A percentile compares a stretch with the other conserved stretches of the same genome.
phyloP scores from a whole-genome alignment of 202 grass and related monocot species.

The Dendrocalamus latiflorus region DNA sequence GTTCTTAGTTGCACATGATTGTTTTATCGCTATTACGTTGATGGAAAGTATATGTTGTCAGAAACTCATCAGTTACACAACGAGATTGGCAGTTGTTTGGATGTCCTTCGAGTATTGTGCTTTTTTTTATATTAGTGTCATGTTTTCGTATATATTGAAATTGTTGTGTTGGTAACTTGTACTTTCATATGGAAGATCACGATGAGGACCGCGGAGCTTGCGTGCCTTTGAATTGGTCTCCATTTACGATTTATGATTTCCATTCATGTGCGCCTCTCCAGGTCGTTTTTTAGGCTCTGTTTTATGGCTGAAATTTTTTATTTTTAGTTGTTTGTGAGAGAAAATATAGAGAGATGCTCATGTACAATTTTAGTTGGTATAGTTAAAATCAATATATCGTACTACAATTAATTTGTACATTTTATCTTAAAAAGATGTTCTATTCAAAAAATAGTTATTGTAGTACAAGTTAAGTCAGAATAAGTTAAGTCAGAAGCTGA shows the following conservation, averaged over 20 bases:
- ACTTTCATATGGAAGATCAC: not conserved
- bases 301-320: too few species aligned
- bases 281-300: too few species aligned
- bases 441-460: too few species aligned
- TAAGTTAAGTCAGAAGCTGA: too few species aligned
- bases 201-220: not conserved
- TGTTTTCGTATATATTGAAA: not conserved
- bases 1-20: slow-evolving; percentile 51
- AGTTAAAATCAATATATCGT: too few species aligned
- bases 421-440: too few species aligned
- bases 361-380: too few species aligned
- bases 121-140: not conserved
- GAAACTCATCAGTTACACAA: slow-evolving; percentile 14
- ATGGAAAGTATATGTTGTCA: slow-evolving; percentile 45
- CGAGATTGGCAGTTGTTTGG: slow-evolving; percentile 14
- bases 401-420: too few species aligned
- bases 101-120: not conserved
- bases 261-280: too few species aligned
- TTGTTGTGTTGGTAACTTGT: not conserved
- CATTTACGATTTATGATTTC: not conserved
- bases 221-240: not conserved
- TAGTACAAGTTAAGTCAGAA: too few species aligned
- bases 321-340: too few species aligned
- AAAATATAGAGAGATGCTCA: rapidly evolving
- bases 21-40: slow-evolving; percentile 29